Conservation (phyloP, 768 basidiomycete species). For the Mycena chlorophos region DNA sequence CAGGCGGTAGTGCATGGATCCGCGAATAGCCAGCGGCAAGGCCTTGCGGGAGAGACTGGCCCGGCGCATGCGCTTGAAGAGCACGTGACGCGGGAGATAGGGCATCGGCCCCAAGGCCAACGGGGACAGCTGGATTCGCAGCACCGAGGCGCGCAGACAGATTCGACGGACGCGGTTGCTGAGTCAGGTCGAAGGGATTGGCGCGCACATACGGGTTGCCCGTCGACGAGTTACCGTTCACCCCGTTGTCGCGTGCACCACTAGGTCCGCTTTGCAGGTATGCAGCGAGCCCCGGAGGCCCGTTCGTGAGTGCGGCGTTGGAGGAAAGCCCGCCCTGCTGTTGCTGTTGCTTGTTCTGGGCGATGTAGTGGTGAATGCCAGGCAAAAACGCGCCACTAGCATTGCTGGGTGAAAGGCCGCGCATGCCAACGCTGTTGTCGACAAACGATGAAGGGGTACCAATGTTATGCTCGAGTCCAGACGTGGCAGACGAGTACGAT, state of each 20-base stretch:
- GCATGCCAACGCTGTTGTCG: conserved; percentile 40
- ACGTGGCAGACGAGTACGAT: conserved; percentile 56
- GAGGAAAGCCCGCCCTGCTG: conserved; percentile 3
- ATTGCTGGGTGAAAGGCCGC: conserved; percentile 58
- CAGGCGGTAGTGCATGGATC: conserved; percentile 70
- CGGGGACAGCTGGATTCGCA: conserved; percentile 17
- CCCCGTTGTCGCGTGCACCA: conserved; percentile 25
- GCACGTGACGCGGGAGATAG: conserved; percentile 76
- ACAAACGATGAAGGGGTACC: conserved; percentile 24
- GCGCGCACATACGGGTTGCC: conserved; percentile 39
- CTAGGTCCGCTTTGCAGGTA: conserved; percentile 20
- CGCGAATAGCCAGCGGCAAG: conserved; percentile 89
- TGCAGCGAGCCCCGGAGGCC: conserved; percentile 13
- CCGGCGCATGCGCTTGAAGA: conserved; percentile 84
- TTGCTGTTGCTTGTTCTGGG: conserved; percentile 15
- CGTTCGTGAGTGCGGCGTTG: conserved; percentile 13
- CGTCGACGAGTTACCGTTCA: conserved; percentile 23
- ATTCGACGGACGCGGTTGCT: conserved; percentile 28
- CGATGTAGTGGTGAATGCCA: conserved; percentile 63
- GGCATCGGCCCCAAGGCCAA: conserved; percentile 52
- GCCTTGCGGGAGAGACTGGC: conserved; percentile 88
- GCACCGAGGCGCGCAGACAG: conserved; percentile 14
- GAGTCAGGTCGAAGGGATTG: conserved; percentile 49
- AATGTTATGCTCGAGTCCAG: conserved; percentile 33
- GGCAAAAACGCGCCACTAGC: conserved; percentile 83